Base-by-base conservation (phyloP, 2,329 filamentous ascomycete species). In the Sporothrix humicola region DNA sequence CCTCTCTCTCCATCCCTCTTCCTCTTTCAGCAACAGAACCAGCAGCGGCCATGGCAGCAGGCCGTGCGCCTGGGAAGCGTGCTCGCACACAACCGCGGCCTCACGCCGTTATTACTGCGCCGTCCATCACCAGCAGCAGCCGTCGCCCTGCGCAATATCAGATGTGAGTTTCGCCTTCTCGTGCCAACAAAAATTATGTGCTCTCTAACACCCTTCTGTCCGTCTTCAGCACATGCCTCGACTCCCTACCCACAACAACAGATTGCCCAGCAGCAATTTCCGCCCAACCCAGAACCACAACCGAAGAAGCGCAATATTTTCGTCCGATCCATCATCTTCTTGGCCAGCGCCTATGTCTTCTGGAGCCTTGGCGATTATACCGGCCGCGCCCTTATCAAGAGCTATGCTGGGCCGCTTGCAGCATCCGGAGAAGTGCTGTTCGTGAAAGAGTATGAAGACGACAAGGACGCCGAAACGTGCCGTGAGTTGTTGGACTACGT, bases 201-300 rank as follows among this genome's bases (percentile, higher is more conserved):
- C 26, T 26, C 1, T 37, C 56, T 59, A 17, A 59, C 56, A 7
- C 26, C 1, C 17, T 12, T 26, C 10, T n/a, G 12, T 5, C 31
- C n/a, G 12, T 15, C 42, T 46, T 12, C 15, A 72, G 65, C 37
- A 31, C 58, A 70, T 13, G 23, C 61, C 42, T 48, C 42, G 13
- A 4, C 72, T 1, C 56, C 72, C 17, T 69, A 69, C 72, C 56
- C 72, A 52, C 65, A 68, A 69, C 26, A 69, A 17, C 54, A 54
- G 5, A 2, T 87, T 17, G 56, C n/a, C 26, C 23, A 54, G 7
- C 23, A 54, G 7, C 72, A 17, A 56, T 68, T 56, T 8, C 56
- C 68, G 5, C 69, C 56, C 17, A 7, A 7, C 31, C 71, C 69
- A 6, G 17, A 52, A 7, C 61, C 73, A 6, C 59, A 69, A 9